phyloP scores from a whole-genome alignment of 345 rosid genomes.

The Clausena lansium region DNA sequence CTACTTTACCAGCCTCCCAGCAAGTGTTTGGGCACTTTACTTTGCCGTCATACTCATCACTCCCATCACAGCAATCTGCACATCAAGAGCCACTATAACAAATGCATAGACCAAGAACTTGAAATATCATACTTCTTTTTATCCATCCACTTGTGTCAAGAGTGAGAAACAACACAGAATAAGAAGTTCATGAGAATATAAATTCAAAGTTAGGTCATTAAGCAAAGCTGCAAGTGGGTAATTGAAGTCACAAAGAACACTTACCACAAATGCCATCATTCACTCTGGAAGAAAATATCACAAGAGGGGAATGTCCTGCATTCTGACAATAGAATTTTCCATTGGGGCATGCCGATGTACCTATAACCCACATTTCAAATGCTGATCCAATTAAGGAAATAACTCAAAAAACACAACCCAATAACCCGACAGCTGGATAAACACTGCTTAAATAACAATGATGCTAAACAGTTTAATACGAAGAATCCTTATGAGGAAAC shows the following conservation, averaged over 20 bases:
- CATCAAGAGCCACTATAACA: slow-evolving; percentile 5
- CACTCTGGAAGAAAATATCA: slow-evolving; percentile 82
- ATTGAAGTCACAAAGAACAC: slow-evolving; percentile 10
- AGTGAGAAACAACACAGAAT: not conserved
- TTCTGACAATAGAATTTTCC: slow-evolving; percentile 85
- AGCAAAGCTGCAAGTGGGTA: not conserved
- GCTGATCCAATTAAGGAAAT: not conserved
- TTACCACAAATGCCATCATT: slow-evolving; percentile 96
- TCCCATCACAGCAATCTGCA: slow-evolving; percentile 98
- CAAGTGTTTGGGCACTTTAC: slow-evolving; percentile 76
- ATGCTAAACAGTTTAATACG: not conserved
- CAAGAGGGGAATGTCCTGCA: slow-evolving; percentile 60
- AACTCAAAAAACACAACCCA: not conserved
- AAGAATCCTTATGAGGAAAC: not conserved
- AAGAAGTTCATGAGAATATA: not conserved
- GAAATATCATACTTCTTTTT: not conserved
- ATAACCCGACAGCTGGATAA: not conserved
- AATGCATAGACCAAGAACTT: not conserved
- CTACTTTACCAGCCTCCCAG: slow-evolving; percentile 94
- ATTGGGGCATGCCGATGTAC: slow-evolving; percentile 92
- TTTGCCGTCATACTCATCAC: slow-evolving; percentile 85
- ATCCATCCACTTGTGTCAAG: not conserved
- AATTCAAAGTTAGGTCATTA: not conserved
- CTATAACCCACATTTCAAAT: slow-evolving; percentile 31
- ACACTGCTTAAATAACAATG: not conserved